Evolutionary conservation across 768 basidiomycete genomes (phyloP), one percentile per base, ranked within the genome.

Genomic region (Tylopilus sp.): DNA sequence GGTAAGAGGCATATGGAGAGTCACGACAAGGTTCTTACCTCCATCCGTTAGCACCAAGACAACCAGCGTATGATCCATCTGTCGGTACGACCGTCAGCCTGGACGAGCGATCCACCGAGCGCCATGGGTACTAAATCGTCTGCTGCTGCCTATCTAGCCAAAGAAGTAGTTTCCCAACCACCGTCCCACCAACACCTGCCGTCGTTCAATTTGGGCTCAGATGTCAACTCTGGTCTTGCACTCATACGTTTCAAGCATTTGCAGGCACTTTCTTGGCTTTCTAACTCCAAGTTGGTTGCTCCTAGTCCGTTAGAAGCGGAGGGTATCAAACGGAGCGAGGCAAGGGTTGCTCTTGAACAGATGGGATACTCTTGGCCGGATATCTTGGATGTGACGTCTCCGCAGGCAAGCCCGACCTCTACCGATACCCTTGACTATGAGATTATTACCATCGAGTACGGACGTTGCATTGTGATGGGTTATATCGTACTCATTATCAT

Each of bases 1-100:
- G 79, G 85, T 84, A 57, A 61, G 76, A 59, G 31, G 44, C 28
- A 1, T 20, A 38, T 10, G 20, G 3, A 18, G n/a, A 3, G 18
- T 6, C 20, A 13, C 46, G 47, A 11, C 31, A 23, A 36, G 28
- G 20, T 40, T 39, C 57, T 57, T 18, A 65, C 48, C 26, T 41
- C 21, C 26, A 6, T 43, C 21, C 23, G 15, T 39, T 61, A 88
- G 87, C 70, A 71, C 40, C 67, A 71, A 36, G 77, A 79, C 49
- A 84, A 85, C 47, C 75, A 79, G 22, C 79, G 78, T 39, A 74
- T 82, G 50, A 72, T 91, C 39, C 89, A 90, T 68, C 74, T 91
- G 20, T 83, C 87, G 13, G 88, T 91, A n/a, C 83, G 85, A 62
- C 85, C 86, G 21, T 85, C 85, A 23, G 85, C 85, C 47, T 91